Evolutionary conservation across 2,329 filamentous ascomycete species (phyloP).

Genomic region (Intubia oerlemansii): DNA sequence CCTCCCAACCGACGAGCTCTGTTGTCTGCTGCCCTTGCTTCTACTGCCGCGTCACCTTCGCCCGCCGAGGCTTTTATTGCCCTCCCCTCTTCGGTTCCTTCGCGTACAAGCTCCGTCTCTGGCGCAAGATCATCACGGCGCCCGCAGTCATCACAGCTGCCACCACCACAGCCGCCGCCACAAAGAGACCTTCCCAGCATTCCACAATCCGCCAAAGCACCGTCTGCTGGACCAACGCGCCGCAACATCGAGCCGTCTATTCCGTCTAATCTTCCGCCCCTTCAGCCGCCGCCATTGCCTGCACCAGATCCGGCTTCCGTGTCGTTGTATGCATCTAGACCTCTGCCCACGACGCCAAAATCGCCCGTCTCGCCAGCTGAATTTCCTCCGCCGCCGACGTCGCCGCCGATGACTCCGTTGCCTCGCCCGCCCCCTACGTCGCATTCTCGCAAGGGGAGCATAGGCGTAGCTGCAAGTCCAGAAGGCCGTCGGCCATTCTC

Average conservation of each 20-base stretch:
- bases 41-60: no score
- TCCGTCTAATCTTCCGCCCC: conserved; percentile 1
- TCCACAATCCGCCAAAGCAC: background rate
- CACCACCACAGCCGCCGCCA: background rate
- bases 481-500: background rate
- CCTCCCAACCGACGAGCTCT: no score
- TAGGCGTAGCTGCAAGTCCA: background rate
- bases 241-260: background rate
- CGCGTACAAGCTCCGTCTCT: no score
- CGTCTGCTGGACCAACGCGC: background rate
- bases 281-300: background rate
- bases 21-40: no score
- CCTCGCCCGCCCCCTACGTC: no score
- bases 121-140: no score
- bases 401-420: no score
- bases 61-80: no score
- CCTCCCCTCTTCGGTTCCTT: no score
- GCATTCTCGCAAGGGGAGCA: background rate
- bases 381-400: background rate
- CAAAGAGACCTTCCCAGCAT: background rate
- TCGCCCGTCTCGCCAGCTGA: background rate
- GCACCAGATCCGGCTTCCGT: background rate
- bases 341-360: background rate
- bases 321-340: background rate
- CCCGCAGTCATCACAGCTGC: no score